A percentile compares a stretch with the other conserved stretches of the same genome.
phyloP scores from a whole-genome alignment of 2,329 filamentous ascomycete genomes.

The Cercospora sesami region DNA sequence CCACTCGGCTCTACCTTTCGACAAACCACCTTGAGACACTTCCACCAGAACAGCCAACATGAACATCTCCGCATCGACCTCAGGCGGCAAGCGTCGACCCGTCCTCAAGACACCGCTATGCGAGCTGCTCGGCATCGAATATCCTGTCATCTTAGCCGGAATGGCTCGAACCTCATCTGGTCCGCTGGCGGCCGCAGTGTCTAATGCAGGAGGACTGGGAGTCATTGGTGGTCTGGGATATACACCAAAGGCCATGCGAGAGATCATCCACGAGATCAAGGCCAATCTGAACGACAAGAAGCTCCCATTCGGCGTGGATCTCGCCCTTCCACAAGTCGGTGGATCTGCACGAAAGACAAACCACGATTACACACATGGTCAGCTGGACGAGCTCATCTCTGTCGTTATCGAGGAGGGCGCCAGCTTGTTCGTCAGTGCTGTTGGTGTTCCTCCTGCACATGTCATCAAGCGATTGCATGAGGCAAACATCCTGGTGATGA shows the following conservation, averaged over 20 bases:
- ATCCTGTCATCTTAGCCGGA: conserved; percentile 88
- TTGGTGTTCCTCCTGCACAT: conserved; percentile 75
- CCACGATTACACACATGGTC: conserved; percentile 90
- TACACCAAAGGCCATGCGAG: conserved; percentile 70
- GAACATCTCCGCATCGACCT: conserved; percentile 13
- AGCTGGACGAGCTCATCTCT: conserved; percentile 82
- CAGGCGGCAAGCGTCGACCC: conserved; percentile 32
- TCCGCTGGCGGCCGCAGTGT: conserved; percentile 78
- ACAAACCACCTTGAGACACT: background rate
- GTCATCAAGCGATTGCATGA: conserved; percentile 76
- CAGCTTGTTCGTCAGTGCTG: conserved; percentile 79
- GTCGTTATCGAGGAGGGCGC: conserved; percentile 84
- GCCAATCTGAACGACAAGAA: conserved; percentile 63
- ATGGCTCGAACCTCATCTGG: conserved; percentile 87
- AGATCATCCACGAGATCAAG: conserved; percentile 86
- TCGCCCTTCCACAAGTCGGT: conserved; percentile 86
- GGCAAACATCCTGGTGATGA: conserved; percentile 85
- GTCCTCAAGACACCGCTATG: conserved; percentile 76
- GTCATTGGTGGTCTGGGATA: conserved; percentile 65
- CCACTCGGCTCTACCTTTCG: background rate
- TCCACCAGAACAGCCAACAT: background rate
- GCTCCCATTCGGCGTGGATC: conserved; percentile 86
- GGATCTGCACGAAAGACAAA: conserved; percentile 84
- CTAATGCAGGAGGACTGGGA: conserved; percentile 79
- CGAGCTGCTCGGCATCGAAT: conserved; percentile 74